Conservation (phyloP, 2,329 filamentous ascomycete genomes). For the Xylariaceae sp. region DNA sequence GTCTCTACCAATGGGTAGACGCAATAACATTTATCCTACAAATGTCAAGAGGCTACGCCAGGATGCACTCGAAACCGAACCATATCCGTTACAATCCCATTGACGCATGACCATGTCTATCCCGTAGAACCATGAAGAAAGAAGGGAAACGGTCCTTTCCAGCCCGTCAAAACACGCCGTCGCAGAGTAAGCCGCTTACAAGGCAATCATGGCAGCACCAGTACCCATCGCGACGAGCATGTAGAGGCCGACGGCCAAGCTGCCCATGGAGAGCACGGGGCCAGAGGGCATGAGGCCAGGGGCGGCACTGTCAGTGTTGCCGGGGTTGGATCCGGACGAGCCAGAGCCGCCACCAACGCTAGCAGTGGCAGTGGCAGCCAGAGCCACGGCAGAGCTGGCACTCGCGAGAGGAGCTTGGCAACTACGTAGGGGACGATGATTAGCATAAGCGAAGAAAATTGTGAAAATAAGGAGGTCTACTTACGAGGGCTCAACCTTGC, state of each 20-base stretch:
- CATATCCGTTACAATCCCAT: conserved; percentile 3
- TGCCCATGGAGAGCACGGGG: conserved; percentile 42
- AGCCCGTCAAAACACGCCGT: not conserved
- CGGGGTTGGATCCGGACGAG: conserved; percentile 14
- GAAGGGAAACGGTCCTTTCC: not conserved
- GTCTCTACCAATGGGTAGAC: conserved; percentile 13
- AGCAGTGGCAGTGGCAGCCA: conserved; percentile 31
- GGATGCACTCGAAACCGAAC: conserved; percentile 9
- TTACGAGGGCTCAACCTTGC: conserved; percentile 24
- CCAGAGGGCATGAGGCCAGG: conserved; percentile 32
- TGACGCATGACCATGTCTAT: conserved; percentile 15
- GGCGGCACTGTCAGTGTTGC: conserved; percentile 25
- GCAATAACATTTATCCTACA: conserved; percentile 23
- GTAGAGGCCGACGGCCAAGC: conserved; percentile 47
- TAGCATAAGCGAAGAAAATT: not conserved
- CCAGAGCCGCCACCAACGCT: conserved; percentile 20
- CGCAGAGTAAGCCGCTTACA: conserved; percentile 36
- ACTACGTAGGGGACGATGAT: conserved; percentile 12
- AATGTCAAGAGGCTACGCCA: conserved; percentile 15
- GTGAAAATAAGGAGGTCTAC: conserved; percentile 1
- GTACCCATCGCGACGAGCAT: conserved; percentile 46
- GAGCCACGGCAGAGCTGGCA: conserved; percentile 38
- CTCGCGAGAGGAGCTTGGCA: conserved; percentile 46
- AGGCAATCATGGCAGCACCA: conserved; percentile 49
- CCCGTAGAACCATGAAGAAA: conserved; percentile 8